Evolutionary conservation across 305 asterid genomes (phyloP).

Genomic region (Solanum hybrid): DNA sequence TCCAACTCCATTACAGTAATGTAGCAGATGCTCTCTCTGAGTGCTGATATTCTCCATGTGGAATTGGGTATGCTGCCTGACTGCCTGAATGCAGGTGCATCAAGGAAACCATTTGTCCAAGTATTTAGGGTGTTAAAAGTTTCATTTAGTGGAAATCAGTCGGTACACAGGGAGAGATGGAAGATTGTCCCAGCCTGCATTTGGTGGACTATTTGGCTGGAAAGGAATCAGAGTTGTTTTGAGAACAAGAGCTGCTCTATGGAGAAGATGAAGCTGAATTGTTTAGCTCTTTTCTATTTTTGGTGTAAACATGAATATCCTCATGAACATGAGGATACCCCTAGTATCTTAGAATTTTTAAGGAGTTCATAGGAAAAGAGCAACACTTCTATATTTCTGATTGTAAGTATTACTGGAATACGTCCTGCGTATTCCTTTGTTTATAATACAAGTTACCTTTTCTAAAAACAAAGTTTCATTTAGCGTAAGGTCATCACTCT

Average conservation of each 20-base stretch:
- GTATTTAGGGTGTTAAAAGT: not conserved
- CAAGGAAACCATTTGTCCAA: not conserved
- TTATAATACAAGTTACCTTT: not conserved
- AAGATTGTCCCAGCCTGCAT: not conserved
- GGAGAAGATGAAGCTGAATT: not conserved
- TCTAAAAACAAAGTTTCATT: not conserved
- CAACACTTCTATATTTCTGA: not conserved
- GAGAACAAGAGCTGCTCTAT: not conserved
- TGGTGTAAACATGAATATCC: not conserved
- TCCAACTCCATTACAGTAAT: not conserved
- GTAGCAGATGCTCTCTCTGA: not conserved
- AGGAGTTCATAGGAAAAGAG: not conserved
- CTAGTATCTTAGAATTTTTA: not conserved
- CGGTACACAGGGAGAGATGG: not conserved
- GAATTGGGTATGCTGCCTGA: not conserved
- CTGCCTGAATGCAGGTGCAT: not conserved
- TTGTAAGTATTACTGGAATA: not conserved
- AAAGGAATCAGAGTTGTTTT: not conserved
- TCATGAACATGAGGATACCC: not conserved
- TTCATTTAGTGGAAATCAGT: not conserved
- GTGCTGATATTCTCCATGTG: not conserved
- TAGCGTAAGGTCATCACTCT: not conserved
- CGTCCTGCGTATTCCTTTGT: not conserved
- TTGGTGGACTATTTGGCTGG: not conserved
- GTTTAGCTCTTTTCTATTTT: not conserved